Evolutionary conservation across 2,329 filamentous ascomycete genomes (phyloP).

Genomic region (Aspergillus fischeri): DNA sequence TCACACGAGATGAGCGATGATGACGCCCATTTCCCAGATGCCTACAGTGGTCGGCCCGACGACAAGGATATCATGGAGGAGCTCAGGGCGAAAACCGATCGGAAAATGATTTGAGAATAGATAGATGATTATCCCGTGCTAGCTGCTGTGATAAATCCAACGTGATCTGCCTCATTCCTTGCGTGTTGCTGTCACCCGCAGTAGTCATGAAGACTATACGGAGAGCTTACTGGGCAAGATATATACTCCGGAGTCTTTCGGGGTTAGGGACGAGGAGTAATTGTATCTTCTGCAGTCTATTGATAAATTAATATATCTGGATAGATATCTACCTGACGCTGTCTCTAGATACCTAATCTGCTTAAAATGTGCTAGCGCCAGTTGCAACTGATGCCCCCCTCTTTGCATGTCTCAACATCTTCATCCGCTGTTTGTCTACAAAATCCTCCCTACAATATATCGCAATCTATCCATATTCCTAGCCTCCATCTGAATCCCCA

Average conservation of each 20-base stretch:
- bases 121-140: background rate
- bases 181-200: background rate
- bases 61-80: too few species aligned
- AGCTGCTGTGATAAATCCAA: background rate
- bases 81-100: background rate
- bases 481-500: conserved; percentile 3
- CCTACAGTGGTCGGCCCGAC: too few species aligned
- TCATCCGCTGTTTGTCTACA: background rate
- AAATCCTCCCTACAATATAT: background rate
- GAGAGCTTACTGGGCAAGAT: too few species aligned
- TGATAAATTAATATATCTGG: too few species aligned
- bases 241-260: too few species aligned
- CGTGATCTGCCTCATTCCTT: too few species aligned
- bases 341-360: background rate
- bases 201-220: background rate
- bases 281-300: too few species aligned
- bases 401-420: background rate
- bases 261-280: too few species aligned
- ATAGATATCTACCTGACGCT: background rate
- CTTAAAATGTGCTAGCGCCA: background rate
- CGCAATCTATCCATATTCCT: too few species aligned
- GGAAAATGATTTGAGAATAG: background rate
- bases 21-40: too few species aligned
- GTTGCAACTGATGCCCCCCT: background rate
- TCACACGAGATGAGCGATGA: too few species aligned